phyloP scores from a whole-genome alignment of 169 alveolate species.

The Eimeria zaria region DNA sequence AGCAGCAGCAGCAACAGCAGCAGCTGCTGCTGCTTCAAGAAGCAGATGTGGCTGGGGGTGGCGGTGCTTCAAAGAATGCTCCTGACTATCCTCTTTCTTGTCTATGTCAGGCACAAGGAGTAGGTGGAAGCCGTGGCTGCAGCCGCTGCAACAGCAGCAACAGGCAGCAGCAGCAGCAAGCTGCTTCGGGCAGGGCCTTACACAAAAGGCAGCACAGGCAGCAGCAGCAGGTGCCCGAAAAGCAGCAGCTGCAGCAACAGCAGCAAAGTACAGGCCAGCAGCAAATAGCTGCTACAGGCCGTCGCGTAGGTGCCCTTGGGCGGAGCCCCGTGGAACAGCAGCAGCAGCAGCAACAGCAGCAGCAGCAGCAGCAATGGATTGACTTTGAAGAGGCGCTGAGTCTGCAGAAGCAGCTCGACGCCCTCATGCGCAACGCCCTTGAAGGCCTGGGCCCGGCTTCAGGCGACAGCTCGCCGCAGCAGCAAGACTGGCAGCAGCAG shows the following conservation, averaged over 20 bases:
- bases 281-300: background rate
- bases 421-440: slow-evolving; percentile 40
- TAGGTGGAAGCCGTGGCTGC: slow-evolving; percentile 21
- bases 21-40: slow-evolving; percentile 33
- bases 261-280: slow-evolving; percentile 36
- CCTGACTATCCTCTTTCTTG: slow-evolving; percentile 63
- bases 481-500: slow-evolving; percentile 38
- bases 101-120: slow-evolving; percentile 48
- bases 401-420: slow-evolving; percentile 51
- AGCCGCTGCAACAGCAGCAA: slow-evolving; percentile 56
- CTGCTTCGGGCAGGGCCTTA: slow-evolving; percentile 3
- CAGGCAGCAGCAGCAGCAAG: slow-evolving; percentile 61
- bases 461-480: slow-evolving; percentile 18
- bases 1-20: slow-evolving; percentile 54
- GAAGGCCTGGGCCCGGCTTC: slow-evolving; percentile 43
- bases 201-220: slow-evolving; percentile 5
- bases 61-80: background rate
- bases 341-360: slow-evolving; percentile 54
- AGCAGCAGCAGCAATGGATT: slow-evolving; percentile 47
- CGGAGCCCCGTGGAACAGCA: slow-evolving; percentile 34
- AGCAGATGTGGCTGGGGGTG: slow-evolving; percentile 13
- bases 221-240: slow-evolving; percentile 40
- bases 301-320: background rate
- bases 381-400: slow-evolving; percentile 35
- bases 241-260: slow-evolving; percentile 63